phyloP scores from a whole-genome alignment of 1,139 yeast species.

The Taphrina sp. region DNA sequence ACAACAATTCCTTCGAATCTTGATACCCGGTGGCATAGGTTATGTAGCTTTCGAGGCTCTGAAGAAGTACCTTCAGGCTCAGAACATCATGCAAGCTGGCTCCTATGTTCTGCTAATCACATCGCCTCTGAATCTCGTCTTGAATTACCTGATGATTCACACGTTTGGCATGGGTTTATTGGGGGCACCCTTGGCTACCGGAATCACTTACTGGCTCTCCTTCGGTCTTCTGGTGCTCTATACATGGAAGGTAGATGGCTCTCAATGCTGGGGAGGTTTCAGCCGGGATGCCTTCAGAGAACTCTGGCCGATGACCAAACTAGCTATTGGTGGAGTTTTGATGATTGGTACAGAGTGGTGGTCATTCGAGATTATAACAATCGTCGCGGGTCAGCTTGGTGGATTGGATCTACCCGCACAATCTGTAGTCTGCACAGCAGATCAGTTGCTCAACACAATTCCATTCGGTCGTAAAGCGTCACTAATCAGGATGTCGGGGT shows the following conservation, averaged over 20 bases:
- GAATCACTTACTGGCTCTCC: constrained; percentile 64
- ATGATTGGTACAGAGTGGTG: constrained; percentile 86
- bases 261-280: constrained; percentile 71
- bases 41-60: constrained; percentile 79
- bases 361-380: constrained; percentile 77
- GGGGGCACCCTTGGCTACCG: constrained; percentile 70
- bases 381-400: constrained; percentile 73
- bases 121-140: constrained; percentile 71
- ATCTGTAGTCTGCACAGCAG: constrained; percentile 78
- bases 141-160: constrained; percentile 72
- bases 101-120: constrained; percentile 72
- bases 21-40: constrained; percentile 78
- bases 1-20: constrained; percentile 59
- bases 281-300: constrained; percentile 49
- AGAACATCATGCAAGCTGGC: constrained; percentile 88
- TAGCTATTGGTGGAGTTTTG: constrained; percentile 76
- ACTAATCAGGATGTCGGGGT: too few species aligned
- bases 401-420: constrained; percentile 83
- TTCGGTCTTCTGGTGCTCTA: constrained; percentile 54
- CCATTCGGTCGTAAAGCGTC: constrained; percentile 75
- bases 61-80: constrained; percentile 83
- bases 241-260: constrained; percentile 58
- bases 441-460: constrained; percentile 75
- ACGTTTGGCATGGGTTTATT: constrained; percentile 57
- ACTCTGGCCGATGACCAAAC: constrained; percentile 52